Percentiles rank a stretch among this genome's conserved stretches.
Conservation (phyloP, 1,139 yeast species). For the Geotrichum cucujoidarum region DNA sequence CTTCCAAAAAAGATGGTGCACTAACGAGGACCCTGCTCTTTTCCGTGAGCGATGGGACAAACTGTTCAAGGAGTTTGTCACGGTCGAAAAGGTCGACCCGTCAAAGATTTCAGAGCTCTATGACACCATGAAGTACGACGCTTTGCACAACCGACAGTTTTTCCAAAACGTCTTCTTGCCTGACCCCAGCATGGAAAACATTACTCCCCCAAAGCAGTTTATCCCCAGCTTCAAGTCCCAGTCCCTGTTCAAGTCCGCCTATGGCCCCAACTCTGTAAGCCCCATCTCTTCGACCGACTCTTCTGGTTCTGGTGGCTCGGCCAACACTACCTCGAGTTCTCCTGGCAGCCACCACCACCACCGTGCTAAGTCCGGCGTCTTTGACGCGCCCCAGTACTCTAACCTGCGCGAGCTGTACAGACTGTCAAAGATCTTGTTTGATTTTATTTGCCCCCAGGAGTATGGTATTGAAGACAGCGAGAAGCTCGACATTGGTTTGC, state of each 20-base stretch:
- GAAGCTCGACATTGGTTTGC: conserved; percentile 88
- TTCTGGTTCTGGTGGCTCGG: neutral
- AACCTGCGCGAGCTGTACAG: conserved; percentile 83
- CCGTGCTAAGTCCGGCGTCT: conserved; percentile 38
- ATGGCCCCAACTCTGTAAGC: neutral
- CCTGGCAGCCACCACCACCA: conserved; percentile 6
- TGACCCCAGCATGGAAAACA: conserved; percentile 41
- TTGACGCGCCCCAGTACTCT: conserved; percentile 75
- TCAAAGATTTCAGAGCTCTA: conserved; percentile 93
- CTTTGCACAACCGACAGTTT: conserved; percentile 88
- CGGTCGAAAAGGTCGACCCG: conserved; percentile 96
- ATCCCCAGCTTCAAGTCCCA: conserved; percentile 38
- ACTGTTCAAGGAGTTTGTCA: conserved; percentile 82
- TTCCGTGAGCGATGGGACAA: conserved; percentile 98
- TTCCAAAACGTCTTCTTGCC: conserved; percentile 77
- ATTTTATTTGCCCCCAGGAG: conserved; percentile 97
- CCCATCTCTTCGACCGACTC: neutral
- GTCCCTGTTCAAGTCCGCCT: neutral
- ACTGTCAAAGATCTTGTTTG: conserved; percentile 88
- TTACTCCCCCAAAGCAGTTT: conserved; percentile 35
- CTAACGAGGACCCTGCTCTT: conserved; percentile 87
- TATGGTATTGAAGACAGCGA: conserved; percentile 96
- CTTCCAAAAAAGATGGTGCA: conserved; percentile 87
- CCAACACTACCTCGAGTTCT: neutral
- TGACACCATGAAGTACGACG: conserved; percentile 98